phyloP scores from a whole-genome alignment of 768 basidiomycete genomes.

The Leccinum rimulosum region DNA sequence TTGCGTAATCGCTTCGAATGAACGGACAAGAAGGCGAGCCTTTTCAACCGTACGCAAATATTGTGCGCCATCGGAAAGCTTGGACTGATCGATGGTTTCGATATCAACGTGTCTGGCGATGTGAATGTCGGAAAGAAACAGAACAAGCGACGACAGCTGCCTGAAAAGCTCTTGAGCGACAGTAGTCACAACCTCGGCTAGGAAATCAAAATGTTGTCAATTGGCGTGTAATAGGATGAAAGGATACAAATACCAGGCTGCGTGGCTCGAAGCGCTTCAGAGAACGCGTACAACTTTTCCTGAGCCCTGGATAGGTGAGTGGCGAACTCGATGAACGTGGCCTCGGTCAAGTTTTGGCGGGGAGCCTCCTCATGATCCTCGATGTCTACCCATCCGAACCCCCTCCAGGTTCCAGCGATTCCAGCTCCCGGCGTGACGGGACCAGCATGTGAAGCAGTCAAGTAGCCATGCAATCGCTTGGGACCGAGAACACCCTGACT shows the following conservation, averaged over 20 bases:
- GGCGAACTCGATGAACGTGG: constrained; percentile 36
- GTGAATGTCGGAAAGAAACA: constrained; percentile 46
- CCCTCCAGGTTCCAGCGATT: constrained; percentile 50
- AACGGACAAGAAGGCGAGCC: constrained; percentile 46
- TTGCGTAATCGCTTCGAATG: constrained; percentile 47
- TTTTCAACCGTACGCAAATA: constrained; percentile 43
- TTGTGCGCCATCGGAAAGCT: constrained; percentile 33
- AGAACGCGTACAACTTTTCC: constrained; percentile 24
- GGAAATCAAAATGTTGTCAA: constrained; percentile 1
- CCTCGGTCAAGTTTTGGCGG: constrained; percentile 24
- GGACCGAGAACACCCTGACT: constrained; percentile 24
- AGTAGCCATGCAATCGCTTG: constrained; percentile 37
- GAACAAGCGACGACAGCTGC: constrained; percentile 41
- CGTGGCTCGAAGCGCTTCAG: constrained; percentile 18
- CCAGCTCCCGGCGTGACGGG: constrained; percentile 48
- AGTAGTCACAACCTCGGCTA: constrained; percentile 23
- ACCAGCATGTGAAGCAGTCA: constrained; percentile 37
- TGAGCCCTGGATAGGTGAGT: constrained; percentile 26
- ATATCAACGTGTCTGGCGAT: constrained; percentile 53
- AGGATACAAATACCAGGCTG: constrained; percentile 18
- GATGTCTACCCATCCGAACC: constrained; percentile 48
- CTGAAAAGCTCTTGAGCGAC: constrained; percentile 35
- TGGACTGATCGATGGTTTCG: constrained; percentile 36
- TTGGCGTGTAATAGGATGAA: background rate
- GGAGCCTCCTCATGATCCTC: constrained; percentile 35